These are phyloP conservation scores for Terana coerulea DNA, from an alignment of 768 basidiomycete species.

Conservation along the genomic window DNA sequence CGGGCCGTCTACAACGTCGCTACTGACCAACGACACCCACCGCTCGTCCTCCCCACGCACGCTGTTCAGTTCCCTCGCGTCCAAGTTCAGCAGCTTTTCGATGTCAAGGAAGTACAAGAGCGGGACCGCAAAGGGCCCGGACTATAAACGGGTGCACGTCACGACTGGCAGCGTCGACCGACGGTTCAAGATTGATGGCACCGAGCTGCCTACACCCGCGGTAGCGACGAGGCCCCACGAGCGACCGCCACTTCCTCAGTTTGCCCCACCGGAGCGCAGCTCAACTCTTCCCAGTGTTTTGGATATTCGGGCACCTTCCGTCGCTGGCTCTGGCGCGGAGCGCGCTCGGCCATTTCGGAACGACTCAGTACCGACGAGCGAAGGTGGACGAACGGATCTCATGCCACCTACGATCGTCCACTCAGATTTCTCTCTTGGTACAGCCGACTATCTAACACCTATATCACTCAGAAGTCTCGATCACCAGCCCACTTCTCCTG, in stretches of 20 bases:
- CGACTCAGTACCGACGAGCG: background rate
- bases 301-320: slow-evolving; percentile 10
- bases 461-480: background rate
- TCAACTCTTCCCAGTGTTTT: slow-evolving; percentile 14
- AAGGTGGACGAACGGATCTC: background rate
- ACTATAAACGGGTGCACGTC: slow-evolving; percentile 18
- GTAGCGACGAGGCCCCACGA: background rate
- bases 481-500: background rate
- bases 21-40: background rate
- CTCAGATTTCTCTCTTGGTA: slow-evolving; percentile 13
- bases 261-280: background rate
- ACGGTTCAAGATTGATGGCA: slow-evolving; percentile 20
- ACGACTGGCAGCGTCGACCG: background rate
- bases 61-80: slow-evolving; percentile 1
- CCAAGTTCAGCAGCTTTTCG: slow-evolving; percentile 12
- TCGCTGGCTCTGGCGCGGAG: background rate
- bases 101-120: slow-evolving; percentile 10
- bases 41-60: background rate
- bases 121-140: slow-evolving; percentile 16
- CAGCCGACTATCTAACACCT: slow-evolving; percentile 9
- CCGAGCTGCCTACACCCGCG: slow-evolving; percentile 8
- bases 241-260: background rate
- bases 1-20: slow-evolving; percentile 7
- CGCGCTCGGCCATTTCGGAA: background rate
- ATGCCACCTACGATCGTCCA: slow-evolving; percentile 1